Evolutionary conservation across 495 filamentous ascomycete species (phyloP), one percentile per base, ranked within the genome.

Genomic region (Penicillium manginii): DNA sequence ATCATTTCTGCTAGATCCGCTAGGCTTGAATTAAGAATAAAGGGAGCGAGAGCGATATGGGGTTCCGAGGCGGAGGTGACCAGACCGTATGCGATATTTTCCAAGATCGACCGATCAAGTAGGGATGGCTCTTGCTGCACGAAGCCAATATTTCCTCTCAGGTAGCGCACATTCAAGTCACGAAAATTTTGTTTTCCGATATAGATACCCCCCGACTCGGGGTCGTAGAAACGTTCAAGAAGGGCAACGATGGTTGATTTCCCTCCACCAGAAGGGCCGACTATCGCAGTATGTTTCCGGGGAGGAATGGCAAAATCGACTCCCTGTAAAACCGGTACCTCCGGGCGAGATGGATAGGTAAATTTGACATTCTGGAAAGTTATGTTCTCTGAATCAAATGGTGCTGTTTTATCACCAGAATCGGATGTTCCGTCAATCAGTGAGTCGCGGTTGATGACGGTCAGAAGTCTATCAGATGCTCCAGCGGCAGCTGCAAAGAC

Each of bases 121-220:
- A 91, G 73, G 32, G 80, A 77, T 0, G 87, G 84, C 32, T 89
- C 85, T 60, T 91, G 87, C 55, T 87, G 81, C 12, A 91, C 88
- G 7, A 89, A 77, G 31, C 82, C 79, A 29, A 90, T 77, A 33
- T 80, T 77, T 23, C 78, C 77, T n/a, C 88, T 74, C 47, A 88
- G 72, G 33, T 77, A 78, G 5, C 74, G 76, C 7, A 88, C 73
- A 39, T 89, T 87, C 45, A 88, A 60, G 1, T 78, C 69, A 2
- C 72, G 66, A 32, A 88, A 63, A 53, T 84, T 70, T 17, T 77
- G 69, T 7, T 71, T 79, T n/a, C 81, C 83, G 2, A 90, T 68
- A 0, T 61, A 55, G 32, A 90, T 73, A 9, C 63, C 39, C 4
- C 79, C 79, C 1, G 66, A 56, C 2, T 60, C 60, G 9, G 77